phyloP scores from a whole-genome alignment of 352 stramenopile genomes.

The Thraustochytrium striatum region DNA sequence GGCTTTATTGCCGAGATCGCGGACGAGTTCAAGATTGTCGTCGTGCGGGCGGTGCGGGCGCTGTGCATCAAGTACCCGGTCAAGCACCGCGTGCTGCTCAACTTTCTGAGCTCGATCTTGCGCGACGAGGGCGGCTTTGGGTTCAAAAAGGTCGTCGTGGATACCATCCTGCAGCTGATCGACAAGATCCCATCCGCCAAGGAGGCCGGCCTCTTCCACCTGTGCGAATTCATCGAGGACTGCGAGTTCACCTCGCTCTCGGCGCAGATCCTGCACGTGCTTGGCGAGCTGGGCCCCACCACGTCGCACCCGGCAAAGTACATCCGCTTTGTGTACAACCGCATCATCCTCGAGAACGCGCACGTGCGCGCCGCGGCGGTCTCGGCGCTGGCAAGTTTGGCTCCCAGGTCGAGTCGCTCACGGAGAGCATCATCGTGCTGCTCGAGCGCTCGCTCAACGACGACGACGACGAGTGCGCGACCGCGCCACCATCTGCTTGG shows the following conservation, averaged over 20 bases:
- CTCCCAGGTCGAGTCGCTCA: constrained; percentile 80
- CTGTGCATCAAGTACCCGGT: constrained; percentile 96
- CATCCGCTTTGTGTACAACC: constrained; percentile 99
- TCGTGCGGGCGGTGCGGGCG: constrained; percentile 93
- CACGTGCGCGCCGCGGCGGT: constrained; percentile 92
- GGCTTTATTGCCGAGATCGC: constrained; percentile 98
- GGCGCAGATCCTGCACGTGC: constrained; percentile 90
- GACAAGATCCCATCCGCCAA: constrained; percentile 94
- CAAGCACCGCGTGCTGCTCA: constrained; percentile 94
- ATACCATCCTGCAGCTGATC: constrained; percentile 94
- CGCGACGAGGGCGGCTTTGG: constrained; percentile 92
- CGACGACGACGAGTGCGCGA: constrained; percentile 94
- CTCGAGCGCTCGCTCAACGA: constrained; percentile 91
- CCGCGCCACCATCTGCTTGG: constrained; percentile 78
- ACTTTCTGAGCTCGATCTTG: constrained; percentile 96
- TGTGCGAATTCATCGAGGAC: constrained; percentile 99
- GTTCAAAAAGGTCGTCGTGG: constrained; percentile 98
- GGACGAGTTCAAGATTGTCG: constrained; percentile 99
- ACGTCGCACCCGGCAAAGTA: constrained; percentile 89
- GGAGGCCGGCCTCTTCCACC: constrained; percentile 88
- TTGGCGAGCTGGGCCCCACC: constrained; percentile 87
- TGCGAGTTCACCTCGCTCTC: constrained; percentile 80
- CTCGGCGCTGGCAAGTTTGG: constrained; percentile 92
- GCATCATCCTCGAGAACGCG: constrained; percentile 97
- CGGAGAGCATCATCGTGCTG: constrained; percentile 84